phyloP scores from a whole-genome alignment of 306 rosid species.

The Quercus dentata region DNA sequence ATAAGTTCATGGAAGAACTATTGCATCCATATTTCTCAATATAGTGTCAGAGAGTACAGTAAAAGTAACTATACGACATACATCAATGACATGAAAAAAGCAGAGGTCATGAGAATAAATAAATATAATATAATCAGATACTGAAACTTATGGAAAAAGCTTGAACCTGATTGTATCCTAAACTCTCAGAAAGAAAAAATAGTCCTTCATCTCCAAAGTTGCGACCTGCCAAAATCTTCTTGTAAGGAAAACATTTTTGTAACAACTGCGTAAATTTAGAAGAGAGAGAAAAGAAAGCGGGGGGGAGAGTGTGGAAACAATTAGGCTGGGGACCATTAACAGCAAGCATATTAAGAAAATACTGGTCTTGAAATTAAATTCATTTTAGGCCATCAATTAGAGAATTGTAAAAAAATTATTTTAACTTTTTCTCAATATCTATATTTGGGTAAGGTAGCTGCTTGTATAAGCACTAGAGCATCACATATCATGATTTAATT shows the following conservation, averaged over 20 bases:
- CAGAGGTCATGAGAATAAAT: not conserved
- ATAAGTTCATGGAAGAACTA: slow-evolving; percentile 7
- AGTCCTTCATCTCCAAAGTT: slow-evolving; percentile 96
- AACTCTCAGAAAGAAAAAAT: slow-evolving; percentile 85
- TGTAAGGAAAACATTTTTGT: slow-evolving; percentile 13
- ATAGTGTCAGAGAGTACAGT: not conserved
- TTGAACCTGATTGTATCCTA: slow-evolving; percentile 80
- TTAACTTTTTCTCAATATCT: not conserved
- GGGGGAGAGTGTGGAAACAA: not conserved
- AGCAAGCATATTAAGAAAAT: not conserved
- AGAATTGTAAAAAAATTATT: not conserved
- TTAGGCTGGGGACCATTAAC: not conserved
- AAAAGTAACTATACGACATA: not conserved
- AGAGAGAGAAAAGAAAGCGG: not conserved
- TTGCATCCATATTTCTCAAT: not conserved
- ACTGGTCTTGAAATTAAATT: not conserved
- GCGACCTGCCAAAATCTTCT: slow-evolving; percentile 57
- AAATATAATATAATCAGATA: slow-evolving; percentile 12
- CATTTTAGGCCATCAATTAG: not conserved
- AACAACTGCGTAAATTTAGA: slow-evolving; percentile 1
- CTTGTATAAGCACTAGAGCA: not conserved
- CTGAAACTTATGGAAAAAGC: slow-evolving; percentile 9
- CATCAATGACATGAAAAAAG: not conserved
- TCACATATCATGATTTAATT: slow-evolving; percentile 14
- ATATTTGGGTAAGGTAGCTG: not conserved